phyloP scores from a whole-genome alignment of 1,284 basidiomycete genomes.

The Tylopilus orsonianus region DNA sequence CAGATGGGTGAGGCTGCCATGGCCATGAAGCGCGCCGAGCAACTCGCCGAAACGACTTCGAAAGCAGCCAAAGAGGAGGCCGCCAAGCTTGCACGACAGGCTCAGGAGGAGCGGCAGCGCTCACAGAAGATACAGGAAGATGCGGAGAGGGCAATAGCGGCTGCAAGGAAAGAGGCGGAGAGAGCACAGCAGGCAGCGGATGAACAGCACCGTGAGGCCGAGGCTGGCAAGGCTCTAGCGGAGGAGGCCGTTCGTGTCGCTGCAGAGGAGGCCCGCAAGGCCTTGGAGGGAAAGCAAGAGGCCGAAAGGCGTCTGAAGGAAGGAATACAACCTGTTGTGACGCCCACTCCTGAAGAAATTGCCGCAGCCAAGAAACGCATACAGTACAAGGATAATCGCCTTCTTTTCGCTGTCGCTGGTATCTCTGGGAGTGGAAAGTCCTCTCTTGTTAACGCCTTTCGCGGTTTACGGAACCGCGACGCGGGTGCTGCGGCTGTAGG shows the following conservation, averaged over 20 bases:
- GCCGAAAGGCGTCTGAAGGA: slow-evolving; percentile 18
- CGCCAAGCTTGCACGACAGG: slow-evolving; percentile 8
- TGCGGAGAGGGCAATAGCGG: slow-evolving; percentile 10
- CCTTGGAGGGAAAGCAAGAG: slow-evolving; percentile 8
- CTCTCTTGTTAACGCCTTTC: slow-evolving; percentile 22
- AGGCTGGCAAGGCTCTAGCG: slow-evolving; percentile 12
- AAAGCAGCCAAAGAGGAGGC: slow-evolving; percentile 17
- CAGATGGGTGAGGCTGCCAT: slow-evolving; percentile 5
- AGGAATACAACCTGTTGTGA: slow-evolving; percentile 19
- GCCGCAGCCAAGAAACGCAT: slow-evolving; percentile 11
- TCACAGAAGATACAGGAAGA: slow-evolving; percentile 17
- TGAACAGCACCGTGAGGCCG: slow-evolving; percentile 13
- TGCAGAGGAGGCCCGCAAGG: slow-evolving; percentile 14
- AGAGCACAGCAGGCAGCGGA: slow-evolving; percentile 13
- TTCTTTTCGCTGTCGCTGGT: slow-evolving; percentile 16
- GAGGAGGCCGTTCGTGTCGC: slow-evolving; percentile 14
- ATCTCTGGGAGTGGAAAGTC: slow-evolving; percentile 22
- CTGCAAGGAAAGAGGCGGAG: slow-evolving; percentile 16
- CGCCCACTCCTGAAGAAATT: slow-evolving; percentile 10
- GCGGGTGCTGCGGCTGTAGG: slow-evolving; percentile 17
- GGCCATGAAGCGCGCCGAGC: not conserved
- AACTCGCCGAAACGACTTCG: slow-evolving; percentile 8
- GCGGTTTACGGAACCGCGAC: slow-evolving; percentile 12
- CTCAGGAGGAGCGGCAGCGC: slow-evolving; percentile 14
- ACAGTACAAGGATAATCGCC: slow-evolving; percentile 16